Evolutionary conservation across 176 grass and related monocot species (phyloP), one percentile per base, ranked within the genome.

Genomic region (Panicum miliaceum): DNA sequence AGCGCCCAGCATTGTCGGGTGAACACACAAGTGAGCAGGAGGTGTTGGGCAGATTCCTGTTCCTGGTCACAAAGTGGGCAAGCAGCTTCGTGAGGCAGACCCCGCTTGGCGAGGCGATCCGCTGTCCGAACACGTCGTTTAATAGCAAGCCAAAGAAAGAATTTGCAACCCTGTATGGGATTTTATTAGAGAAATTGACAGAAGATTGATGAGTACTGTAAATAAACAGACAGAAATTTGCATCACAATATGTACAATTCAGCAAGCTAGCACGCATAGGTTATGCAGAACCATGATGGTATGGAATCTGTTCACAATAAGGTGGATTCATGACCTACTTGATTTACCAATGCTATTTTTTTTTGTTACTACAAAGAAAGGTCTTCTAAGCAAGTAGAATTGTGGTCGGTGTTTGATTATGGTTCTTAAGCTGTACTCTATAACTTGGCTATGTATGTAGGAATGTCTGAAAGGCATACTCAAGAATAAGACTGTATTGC

Each of bases 401-500:
- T 57, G 63, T 70, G 72, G 25, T 5, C 35, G 62, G 26, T 85
- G 15, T n/a, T 47, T 35, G 37, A 68, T 43, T 36, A 46, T 5
- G 0, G 46, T 73, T 58, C 38, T 72, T 54, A 64, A 71, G 8
- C 12, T 45, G 26, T 43, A 54, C 12, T 64, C 29, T 71, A 56
- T 88, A 20, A 59, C 4, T 66, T 58, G 56, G 2, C 23, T 58
- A 60, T 61, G 18, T 64, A 51, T 83, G 73, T 81, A 94, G 92
- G 92, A 94, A 85, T 94, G 92, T 79, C 41, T 91, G 73, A 91
- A 84, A 47, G 92, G 89, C 59, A 46, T 77, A 40, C 89, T 94
- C 8, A 94, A 87, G 80, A 80, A 63, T 27, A 94, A 94, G 87
- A 94, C 89, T 3, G 12, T 94, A 47, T 84, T 94, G 68, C 92